Base-by-base conservation (phyloP, 768 basidiomycete genomes). In the Tricholoma furcatifolium region DNA sequence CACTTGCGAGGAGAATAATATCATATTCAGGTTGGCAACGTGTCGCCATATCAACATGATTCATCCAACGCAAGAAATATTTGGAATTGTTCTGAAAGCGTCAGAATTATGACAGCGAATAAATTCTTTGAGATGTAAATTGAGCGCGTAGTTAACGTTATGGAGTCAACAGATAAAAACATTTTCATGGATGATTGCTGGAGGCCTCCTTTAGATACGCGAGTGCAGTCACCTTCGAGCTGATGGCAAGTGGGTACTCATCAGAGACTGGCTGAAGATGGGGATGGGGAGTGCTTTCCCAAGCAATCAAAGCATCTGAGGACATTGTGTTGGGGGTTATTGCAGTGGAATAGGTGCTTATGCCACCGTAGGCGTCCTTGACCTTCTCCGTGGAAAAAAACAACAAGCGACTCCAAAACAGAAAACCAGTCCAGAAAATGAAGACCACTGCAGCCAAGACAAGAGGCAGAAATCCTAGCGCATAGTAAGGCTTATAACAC, bases 381-480 rank as follows among this genome's bases (percentile, higher is more conserved):
- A 56, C 32, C 32, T 15, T 8, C 14, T 30, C 10, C 7, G 43
- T 44, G 4, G 50, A 50, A 18, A 45, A 50, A 18, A 45, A 45
- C 30, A 44, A 15, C 17, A 49, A 50, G 15, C 51, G 42, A 14
- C 39, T 39, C 40, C 50, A 11, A n/a, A 54, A 5, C 10, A 54
- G 20, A 0, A 41, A 17, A 23, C 48, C 30, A 12, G 49, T 31
- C 55, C 55, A 60, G 21, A 34, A 39, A 20, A 61, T 34, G 21
- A 58, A 42, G 9, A 52, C 15, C 11, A 50, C 21, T 11, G 62
- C 58, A 7, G 59, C 40, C 15, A 55, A 10, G n/a, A 58, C 21
- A 17, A 62, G 55, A 9, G 62, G 62, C 8, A 57, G 10, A 40
- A 62, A 60, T 5, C 55, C 59, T 10, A 53, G 20, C 7, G 54